Evolutionary conservation across 2,329 filamentous ascomycete genomes (phyloP), one percentile per base, ranked within the genome.

Genomic region (Exophiala dermatitidis): DNA sequence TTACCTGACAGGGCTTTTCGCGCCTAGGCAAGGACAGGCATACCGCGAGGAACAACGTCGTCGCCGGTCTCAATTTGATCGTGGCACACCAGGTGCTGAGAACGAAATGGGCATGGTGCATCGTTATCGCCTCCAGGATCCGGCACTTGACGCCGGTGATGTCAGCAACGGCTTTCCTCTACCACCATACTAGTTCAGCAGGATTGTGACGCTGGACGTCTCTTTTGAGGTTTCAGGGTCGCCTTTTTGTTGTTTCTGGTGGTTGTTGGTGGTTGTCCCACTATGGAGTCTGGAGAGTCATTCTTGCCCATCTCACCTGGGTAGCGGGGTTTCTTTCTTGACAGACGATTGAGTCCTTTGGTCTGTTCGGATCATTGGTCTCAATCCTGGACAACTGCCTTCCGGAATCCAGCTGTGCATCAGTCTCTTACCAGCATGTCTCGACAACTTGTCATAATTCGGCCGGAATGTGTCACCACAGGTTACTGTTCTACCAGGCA

Each of bases 31-130:
- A 44, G 82, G 83, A 10, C 84, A 88, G 65, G 81, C 86, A 51
- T 81, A 83, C 62, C 80, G 84, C 10, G 83, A 88, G 58, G 84
- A 90, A 66, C 86, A 90, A 66, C 83, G 86, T 57, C 84, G 84
- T 46, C 82, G 86, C 51, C 81, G 82, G 48, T 90, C 86, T 26
- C 84, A 88, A 64, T 95, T 82, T 63, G 89, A 95, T 63, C 85
- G 88, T 57, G 89, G 89, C 30, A 93, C 86, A 30, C 80, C 82
- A 53, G 78, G 86, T 57, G 84, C 85, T 19, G 83, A 81, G 19
- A 71, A 84, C 8, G 83, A 86, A 65, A 80, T 85, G 38, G 61
- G 66, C 4, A 38, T 57, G 42, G 43, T 36, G 45, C 67, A 64
- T 54, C 53, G 52, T 59, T 19, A 52, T 59, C 44, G 57, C 53